Evolutionary conservation across 2,329 filamentous ascomycete species (phyloP), one percentile per base, ranked within the genome.

Genomic region (Phyllosticta ampelicida): DNA sequence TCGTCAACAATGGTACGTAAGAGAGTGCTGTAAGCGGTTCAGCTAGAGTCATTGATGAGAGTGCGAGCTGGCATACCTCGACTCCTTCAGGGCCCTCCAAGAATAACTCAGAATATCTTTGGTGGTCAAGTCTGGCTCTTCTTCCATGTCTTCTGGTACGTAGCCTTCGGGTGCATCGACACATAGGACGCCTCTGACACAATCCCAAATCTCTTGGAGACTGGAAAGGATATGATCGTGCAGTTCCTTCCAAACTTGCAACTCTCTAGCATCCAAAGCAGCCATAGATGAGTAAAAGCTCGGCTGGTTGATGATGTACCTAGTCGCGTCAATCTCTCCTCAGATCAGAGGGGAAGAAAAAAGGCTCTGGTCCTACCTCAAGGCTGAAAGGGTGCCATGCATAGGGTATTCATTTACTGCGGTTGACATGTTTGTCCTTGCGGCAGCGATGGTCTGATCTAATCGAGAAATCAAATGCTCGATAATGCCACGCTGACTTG

Each of bases 81-180:
- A 89, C 73, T 99, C 94, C 62, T 96, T 92, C n/a, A 96, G 78
- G 5, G 90, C 89, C 65, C 94, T 84, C 80, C 96, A 99, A 62
- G 90, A 96, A 70, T 94, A 99, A 63, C 92, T 97, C 52, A 99
- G 74, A 18, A 95, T 80, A 65, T 95, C 90, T 68, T 96, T 97
- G 0, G 90, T 90, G 55, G 87, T 86, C 1, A 90, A 78, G 0
- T 85, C 87, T 4, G 86, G 80, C 16, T 82, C 75, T 30, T 87
- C 85, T 56, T 87, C 83, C n/a, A 89, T 71, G 23, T 92, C 88
- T 55, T 91, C 84, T 0, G 86, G 86, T 3, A 89, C 76, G 69
- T 94, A 86, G 0, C 92, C 92, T 73, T 99, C 94, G 0, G 95
- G 94, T 0, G 94, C 95, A 72, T 96, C 94, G 62, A 95, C 86